A percentile compares a stretch with the other conserved stretches of the same genome.
Conservation (phyloP, 1,139 yeast genomes). For the Pichia sp. region DNA sequence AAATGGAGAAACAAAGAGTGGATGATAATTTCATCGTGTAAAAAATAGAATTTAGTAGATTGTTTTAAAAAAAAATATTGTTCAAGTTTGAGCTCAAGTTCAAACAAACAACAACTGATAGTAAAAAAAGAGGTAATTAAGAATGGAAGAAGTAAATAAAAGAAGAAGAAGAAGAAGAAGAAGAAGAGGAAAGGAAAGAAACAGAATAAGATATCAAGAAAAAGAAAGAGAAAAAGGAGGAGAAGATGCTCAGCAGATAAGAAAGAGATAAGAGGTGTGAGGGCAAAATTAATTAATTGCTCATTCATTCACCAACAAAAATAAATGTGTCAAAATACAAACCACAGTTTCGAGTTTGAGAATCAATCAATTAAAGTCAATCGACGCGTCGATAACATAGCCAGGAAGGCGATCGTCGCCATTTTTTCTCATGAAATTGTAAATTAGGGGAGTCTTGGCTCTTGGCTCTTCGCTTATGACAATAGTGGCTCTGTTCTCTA, state of each 20-base stretch:
- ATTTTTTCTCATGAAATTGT: not conserved
- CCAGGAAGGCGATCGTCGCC: not conserved
- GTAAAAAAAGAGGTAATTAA: slow-evolving; percentile 1
- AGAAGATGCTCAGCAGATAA: not conserved
- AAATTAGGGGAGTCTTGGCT: too few relatives aligned
- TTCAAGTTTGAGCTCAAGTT: not conserved
- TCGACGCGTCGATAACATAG: not conserved
- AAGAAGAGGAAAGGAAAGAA: not conserved
- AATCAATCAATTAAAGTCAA: too few relatives aligned
- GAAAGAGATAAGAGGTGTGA: too few relatives aligned
- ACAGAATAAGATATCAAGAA: not conserved
- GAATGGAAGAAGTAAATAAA: not conserved
- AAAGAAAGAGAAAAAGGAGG: not conserved
- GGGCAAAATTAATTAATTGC: too few relatives aligned
- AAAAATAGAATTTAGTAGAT: not conserved
- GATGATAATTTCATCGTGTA: slow-evolving; percentile 39
- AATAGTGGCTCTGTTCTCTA: too few relatives aligned
- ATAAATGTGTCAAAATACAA: too few relatives aligned
- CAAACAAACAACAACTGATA: not conserved
- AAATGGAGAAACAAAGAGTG: slow-evolving; percentile 44
- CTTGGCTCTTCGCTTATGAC: too few relatives aligned
- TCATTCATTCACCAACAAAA: too few relatives aligned
- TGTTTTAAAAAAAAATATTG: not conserved
- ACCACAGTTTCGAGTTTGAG: too few relatives aligned
- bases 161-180: slow-evolving; percentile 1